A percentile compares a stretch with the other conserved stretches of the same genome.
Conservation (phyloP, 495 filamentous ascomycete genomes). For the Rostrohypoxylon terebratum region DNA sequence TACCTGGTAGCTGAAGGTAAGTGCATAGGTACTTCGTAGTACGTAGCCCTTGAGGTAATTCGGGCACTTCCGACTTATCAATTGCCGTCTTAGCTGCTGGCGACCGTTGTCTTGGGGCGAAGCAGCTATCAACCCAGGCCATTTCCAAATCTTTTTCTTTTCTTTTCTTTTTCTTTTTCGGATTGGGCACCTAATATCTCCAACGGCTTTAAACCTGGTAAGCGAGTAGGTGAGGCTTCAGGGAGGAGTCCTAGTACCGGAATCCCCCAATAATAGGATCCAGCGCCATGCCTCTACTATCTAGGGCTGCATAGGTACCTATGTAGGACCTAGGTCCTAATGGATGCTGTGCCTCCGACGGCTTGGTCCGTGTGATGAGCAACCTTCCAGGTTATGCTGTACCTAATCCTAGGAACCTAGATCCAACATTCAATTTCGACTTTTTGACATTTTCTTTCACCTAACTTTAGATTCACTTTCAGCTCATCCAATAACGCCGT, state of each 20-base stretch:
- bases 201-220: neutral
- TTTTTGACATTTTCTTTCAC: neutral
- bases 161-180: too few species aligned
- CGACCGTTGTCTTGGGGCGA: neutral
- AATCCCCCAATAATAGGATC: neutral
- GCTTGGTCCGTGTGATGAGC: neutral
- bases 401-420: neutral
- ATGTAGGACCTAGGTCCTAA: too few species aligned
- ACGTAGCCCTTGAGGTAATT: neutral
- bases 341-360: neutral
- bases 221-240: neutral
- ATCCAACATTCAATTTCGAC: neutral
- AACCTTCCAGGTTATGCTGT: too few species aligned
- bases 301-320: too few species aligned
- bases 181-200: neutral
- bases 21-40: too few species aligned
- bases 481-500: slow-evolving; percentile 27
- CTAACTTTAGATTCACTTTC: neutral
- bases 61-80: slow-evolving; percentile 18
- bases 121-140: neutral
- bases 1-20: too few species aligned
- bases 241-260: neutral
- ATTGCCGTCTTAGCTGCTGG: neutral
- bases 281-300: too few species aligned
- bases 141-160: neutral